Conservation (phyloP, 192 early-diverging fungal species). For the Backusella psychrophila region DNA sequence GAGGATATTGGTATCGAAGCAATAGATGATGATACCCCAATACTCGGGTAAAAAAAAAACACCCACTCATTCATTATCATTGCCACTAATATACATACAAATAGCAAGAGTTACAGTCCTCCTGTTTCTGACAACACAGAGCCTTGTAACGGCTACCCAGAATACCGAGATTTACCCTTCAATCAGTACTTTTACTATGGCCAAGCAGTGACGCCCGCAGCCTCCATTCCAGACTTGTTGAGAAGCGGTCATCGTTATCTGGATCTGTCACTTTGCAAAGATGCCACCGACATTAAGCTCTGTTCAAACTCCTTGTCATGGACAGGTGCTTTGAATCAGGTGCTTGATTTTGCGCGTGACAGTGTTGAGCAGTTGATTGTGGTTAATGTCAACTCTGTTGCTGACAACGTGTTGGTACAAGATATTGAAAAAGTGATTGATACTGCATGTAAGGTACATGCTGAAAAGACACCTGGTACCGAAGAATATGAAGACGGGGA, state of each 20-base stretch:
- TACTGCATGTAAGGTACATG: constrained; percentile 18
- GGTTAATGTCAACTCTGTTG: neutral
- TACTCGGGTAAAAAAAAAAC: neutral
- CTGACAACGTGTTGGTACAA: neutral
- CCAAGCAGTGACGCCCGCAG: neutral
- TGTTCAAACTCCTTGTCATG: neutral
- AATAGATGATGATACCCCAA: neutral
- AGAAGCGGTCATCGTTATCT: neutral
- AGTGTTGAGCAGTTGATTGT: constrained; percentile 16
- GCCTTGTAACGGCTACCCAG: constrained; percentile 15
- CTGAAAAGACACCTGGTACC: constrained; percentile 15
- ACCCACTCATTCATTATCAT: neutral
- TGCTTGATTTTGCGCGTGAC: constrained; percentile 12
- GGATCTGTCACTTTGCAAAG: neutral
- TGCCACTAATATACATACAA: neutral
- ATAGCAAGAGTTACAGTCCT: neutral
- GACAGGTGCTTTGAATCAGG: neutral
- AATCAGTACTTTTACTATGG: constrained; percentile 12
- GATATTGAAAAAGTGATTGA: constrained; percentile 18
- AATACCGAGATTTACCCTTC: neutral
- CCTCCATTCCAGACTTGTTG: constrained; percentile 6
- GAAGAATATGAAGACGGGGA: constrained; percentile 11
- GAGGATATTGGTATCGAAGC: neutral
- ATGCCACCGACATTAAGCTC: neutral
- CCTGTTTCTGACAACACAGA: neutral